These are phyloP conservation scores for Colletotrichum sp. DNA, from an alignment of 2,329 filamentous ascomycete species.

Conservation along the genomic window DNA sequence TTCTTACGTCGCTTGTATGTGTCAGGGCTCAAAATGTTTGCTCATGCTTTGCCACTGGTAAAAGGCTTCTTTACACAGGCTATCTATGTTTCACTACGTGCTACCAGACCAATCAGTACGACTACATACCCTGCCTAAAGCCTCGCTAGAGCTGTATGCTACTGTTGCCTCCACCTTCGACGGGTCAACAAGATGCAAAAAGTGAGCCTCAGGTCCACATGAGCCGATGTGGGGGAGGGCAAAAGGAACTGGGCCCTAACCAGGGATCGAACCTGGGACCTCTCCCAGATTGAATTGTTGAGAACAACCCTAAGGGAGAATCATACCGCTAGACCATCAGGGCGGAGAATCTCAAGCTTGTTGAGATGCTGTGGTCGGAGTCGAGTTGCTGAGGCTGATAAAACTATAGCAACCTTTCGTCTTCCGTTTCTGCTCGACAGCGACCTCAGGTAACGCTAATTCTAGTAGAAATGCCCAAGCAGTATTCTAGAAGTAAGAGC, in stretches of 20 bases:
- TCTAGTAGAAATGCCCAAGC: not conserved
- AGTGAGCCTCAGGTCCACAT: not conserved
- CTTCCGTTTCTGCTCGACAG: not conserved
- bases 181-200: not conserved
- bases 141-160: not conserved
- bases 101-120: not conserved
- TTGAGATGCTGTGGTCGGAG: not conserved
- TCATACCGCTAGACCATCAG: constrained; percentile 12
- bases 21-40: not conserved
- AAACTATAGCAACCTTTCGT: accelerated
- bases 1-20: not conserved
- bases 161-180: not conserved
- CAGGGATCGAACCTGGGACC: constrained; percentile 7
- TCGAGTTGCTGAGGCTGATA: accelerated
- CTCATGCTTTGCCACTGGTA: not conserved
- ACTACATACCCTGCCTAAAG: not conserved
- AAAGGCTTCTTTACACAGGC: not conserved
- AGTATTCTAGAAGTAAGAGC: not conserved
- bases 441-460: not conserved
- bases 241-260: not conserved
- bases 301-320: constrained; percentile 1
- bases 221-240: not conserved
- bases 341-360: not conserved
- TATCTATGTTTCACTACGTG: not conserved
- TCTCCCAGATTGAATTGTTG: not conserved